phyloP scores from a whole-genome alignment of 2,329 filamentous ascomycete genomes.

The Trichophyton benhamiae region DNA sequence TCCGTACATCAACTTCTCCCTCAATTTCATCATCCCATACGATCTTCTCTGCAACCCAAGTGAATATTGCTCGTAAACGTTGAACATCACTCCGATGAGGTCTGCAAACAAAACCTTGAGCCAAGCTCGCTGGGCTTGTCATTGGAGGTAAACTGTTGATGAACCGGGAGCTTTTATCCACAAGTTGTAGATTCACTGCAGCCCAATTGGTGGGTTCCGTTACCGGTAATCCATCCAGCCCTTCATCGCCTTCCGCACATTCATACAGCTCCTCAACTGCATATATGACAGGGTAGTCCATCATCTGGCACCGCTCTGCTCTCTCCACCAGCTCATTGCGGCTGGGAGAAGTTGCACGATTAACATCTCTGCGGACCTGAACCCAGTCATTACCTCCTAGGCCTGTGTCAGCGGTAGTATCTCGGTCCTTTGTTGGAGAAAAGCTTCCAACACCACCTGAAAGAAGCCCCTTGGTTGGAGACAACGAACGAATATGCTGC shows the following conservation, averaged over 20 bases:
- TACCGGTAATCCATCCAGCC: slow-evolving; percentile 72
- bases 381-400: slow-evolving; percentile 67
- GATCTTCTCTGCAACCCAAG: slow-evolving; percentile 91
- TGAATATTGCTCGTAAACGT: slow-evolving; percentile 85
- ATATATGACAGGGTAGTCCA: slow-evolving; percentile 77
- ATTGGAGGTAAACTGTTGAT: slow-evolving; percentile 69
- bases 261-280: slow-evolving; percentile 82
- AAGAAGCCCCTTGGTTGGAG: slow-evolving; percentile 38
- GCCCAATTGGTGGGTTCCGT: slow-evolving; percentile 69
- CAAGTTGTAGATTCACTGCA: slow-evolving; percentile 65
- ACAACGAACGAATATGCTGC: slow-evolving; percentile 35
- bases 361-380: slow-evolving; percentile 90
- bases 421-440: slow-evolving; percentile 27
- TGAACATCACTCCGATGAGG: slow-evolving; percentile 93
- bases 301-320: slow-evolving; percentile 82
- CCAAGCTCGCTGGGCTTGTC: slow-evolving; percentile 68
- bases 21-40: slow-evolving; percentile 90
- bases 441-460: slow-evolving; percentile 36
- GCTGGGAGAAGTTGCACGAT: slow-evolving; percentile 85
- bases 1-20: slow-evolving; percentile 61
- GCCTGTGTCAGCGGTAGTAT: slow-evolving; percentile 57
- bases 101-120: slow-evolving; percentile 83
- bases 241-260: slow-evolving; percentile 79
- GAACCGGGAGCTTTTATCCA: slow-evolving; percentile 93
- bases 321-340: slow-evolving; percentile 76